Evolutionary conservation across 768 basidiomycete species (phyloP).

Genomic region (Suillus clintonianus): DNA sequence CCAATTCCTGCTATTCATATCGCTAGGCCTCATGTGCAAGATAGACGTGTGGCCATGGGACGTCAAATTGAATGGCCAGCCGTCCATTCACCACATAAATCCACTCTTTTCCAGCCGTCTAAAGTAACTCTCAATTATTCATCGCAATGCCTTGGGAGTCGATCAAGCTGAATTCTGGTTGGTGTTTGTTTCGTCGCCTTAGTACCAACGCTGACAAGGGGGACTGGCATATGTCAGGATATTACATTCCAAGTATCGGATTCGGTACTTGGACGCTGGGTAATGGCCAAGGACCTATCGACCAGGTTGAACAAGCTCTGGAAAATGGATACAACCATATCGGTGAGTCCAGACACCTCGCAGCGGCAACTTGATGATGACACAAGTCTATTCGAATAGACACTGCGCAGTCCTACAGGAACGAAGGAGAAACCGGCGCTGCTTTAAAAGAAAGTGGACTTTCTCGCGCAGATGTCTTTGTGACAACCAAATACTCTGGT

Average conservation of each 20-base stretch:
- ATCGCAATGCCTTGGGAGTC: background rate
- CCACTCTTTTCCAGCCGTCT: background rate
- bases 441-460: constrained; percentile 53
- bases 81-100: background rate
- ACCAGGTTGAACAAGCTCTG: constrained; percentile 64
- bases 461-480: constrained; percentile 53
- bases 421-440: constrained; percentile 50
- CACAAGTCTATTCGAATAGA: constrained; percentile 34
- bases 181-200: background rate
- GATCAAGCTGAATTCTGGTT: background rate
- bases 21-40: background rate
- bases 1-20: background rate
- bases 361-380: background rate
- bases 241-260: background rate
- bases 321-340: constrained; percentile 64
- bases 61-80: background rate
- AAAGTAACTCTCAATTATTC: background rate
- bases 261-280: constrained; percentile 1
- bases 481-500: constrained; percentile 70
- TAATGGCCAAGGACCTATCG: constrained; percentile 52
- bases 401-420: constrained; percentile 61
- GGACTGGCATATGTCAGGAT: background rate
- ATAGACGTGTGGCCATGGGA: background rate
- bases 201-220: background rate
- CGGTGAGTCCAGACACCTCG: constrained; percentile 38